A percentile compares a stretch with the other conserved stretches of the same genome.
Evolutionary conservation across 75 land plant genomes (phyloP).

Genomic region (Cupressus sempervirens): DNA sequence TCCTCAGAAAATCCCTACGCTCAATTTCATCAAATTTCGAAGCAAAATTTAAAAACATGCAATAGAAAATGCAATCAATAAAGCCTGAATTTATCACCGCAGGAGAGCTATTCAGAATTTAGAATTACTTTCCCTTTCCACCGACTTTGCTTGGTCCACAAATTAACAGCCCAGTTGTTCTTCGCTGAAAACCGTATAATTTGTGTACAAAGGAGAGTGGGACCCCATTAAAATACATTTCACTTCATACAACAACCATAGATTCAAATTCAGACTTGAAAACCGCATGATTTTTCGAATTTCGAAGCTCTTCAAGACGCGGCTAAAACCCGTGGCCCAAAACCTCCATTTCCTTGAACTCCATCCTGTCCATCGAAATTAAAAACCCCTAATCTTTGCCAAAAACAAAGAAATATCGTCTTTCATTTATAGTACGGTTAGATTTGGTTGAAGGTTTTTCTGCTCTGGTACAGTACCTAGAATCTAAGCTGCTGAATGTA

Average conservation of each 20-base stretch:
- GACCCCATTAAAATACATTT: neutral
- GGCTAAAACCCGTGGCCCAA: neutral
- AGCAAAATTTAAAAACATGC: neutral
- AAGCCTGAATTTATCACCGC: neutral
- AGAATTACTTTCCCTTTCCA: neutral
- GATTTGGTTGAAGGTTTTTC: neutral
- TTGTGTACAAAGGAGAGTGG: neutral
- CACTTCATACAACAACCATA: neutral
- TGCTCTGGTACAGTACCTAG: neutral
- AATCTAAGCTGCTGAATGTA: neutral
- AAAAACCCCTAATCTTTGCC: neutral
- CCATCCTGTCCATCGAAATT: neutral
- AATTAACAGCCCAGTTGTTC: neutral
- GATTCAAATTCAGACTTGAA: neutral
- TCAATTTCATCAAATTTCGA: neutral
- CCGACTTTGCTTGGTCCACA: conserved; percentile 1
- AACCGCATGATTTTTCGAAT: neutral
- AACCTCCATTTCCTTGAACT: too few species aligned
- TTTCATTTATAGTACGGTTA: neutral
- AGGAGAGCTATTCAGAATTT: neutral
- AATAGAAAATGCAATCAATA: neutral
- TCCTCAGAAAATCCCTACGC: neutral
- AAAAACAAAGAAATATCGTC: neutral
- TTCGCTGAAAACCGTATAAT: neutral
- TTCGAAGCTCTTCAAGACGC: neutral